Percentiles rank a stretch among this genome's conserved stretches.
These are phyloP conservation scores for Rhizodiscina lignyota DNA, from an alignment of 495 filamentous ascomycete genomes.

Conservation along the genomic window DNA sequence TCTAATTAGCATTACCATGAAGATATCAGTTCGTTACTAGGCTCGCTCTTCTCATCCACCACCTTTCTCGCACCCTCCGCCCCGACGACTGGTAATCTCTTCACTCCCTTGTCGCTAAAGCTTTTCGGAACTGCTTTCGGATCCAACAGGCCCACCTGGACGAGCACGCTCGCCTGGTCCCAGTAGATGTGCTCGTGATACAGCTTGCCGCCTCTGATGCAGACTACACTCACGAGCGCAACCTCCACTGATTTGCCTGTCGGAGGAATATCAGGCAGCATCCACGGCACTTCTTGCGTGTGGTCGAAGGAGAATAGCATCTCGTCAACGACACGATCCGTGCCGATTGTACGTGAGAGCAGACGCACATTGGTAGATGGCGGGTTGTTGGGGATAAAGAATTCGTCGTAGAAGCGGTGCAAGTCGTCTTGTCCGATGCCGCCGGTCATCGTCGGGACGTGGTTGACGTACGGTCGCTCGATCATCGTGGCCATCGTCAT, in stretches of 20 bases:
- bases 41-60: conserved; percentile 38
- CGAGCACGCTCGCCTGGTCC: conserved; percentile 71
- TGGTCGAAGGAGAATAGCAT: conserved; percentile 50
- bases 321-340: conserved; percentile 46
- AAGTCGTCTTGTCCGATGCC: conserved; percentile 53
- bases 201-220: conserved; percentile 53
- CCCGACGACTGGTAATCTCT: conserved; percentile 55
- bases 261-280: conserved; percentile 59
- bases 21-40: conserved; percentile 49
- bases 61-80: conserved; percentile 49
- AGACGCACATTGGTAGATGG: conserved; percentile 50
- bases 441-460: conserved; percentile 49
- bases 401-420: conserved; percentile 54
- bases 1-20: conserved; percentile 22
- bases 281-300: conserved; percentile 56
- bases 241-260: conserved; percentile 53
- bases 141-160: conserved; percentile 62
- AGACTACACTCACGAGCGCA: conserved; percentile 58
- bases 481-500: conserved; percentile 38
- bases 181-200: conserved; percentile 77
- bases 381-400: conserved; percentile 59
- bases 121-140: conserved; percentile 33
- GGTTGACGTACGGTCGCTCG: conserved; percentile 35
- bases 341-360: conserved; percentile 49
- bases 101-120: conserved; percentile 29